A percentile compares a stretch with the other conserved stretches of the same genome.
These are phyloP conservation scores for Clarireedia homoeocarpa DNA, from an alignment of 2,329 filamentous ascomycete species.

Conservation along the genomic window DNA sequence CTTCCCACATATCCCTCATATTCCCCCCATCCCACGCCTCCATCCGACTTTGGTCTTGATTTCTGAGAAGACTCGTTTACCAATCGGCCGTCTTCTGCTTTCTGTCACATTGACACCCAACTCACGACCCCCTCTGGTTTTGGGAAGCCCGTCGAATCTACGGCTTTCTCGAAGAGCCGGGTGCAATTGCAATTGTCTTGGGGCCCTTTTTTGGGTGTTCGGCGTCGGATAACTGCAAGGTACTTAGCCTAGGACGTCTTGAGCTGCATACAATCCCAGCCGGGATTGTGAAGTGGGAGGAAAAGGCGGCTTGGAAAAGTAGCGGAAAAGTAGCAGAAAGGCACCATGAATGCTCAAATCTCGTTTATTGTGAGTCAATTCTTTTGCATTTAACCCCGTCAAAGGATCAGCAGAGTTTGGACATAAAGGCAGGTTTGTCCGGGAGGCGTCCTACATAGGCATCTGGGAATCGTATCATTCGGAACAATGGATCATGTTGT, in stretches of 20 bases:
- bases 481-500: not conserved
- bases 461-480: not conserved
- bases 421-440: not conserved
- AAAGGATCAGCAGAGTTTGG: not conserved
- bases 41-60: not conserved
- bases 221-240: constrained; percentile 25
- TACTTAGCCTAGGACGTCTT: constrained; percentile 20
- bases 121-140: no score
- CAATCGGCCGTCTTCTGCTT: not conserved
- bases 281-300: not conserved
- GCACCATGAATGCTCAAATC: constrained; percentile 48
- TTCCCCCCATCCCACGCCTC: not conserved
- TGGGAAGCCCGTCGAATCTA: not conserved
- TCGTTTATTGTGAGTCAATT: constrained; percentile 45
- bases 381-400: not conserved
- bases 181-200: not conserved
- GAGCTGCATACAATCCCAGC: constrained; percentile 24
- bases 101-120: not conserved
- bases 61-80: not conserved
- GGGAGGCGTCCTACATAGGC: not conserved
- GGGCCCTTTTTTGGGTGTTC: constrained; percentile 2
- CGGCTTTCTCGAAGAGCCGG: not conserved
- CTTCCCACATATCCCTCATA: not conserved
- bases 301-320: constrained; percentile 15
- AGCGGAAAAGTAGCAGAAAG: constrained; percentile 11